Conservation (phyloP, 1,139 yeast genomes). For the Yamadazyma blattariae region DNA sequence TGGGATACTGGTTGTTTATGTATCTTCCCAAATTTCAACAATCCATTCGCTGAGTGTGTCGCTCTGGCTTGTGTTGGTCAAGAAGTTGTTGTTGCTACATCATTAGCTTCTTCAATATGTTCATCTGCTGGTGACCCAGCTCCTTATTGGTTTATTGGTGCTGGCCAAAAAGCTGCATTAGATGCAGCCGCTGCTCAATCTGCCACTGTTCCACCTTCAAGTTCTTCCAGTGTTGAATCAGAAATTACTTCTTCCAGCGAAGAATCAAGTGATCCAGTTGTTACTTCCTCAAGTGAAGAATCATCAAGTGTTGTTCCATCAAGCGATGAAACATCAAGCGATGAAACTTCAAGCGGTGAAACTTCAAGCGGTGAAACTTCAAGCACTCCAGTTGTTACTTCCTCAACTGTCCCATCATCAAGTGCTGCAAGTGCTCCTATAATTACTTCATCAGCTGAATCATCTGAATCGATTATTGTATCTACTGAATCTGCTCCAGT, state of each 20-base stretch:
- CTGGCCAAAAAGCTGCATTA: slow-evolving; percentile 11
- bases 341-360: neutral
- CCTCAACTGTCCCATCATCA: neutral
- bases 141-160: slow-evolving; percentile 26
- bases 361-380: too few species aligned
- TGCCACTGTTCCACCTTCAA: slow-evolving; percentile 1
- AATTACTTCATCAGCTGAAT: neutral
- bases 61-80: slow-evolving; percentile 25
- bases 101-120: slow-evolving; percentile 26
- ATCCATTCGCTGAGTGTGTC: slow-evolving; percentile 27
- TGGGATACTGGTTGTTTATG: slow-evolving; percentile 42
- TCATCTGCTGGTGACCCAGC: slow-evolving; percentile 25
- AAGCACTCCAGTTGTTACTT: neutral
- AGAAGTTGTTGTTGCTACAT: slow-evolving; percentile 20
- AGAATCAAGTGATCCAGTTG: neutral
- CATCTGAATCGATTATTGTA: neutral
- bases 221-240: neutral
- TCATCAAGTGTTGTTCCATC: neutral
- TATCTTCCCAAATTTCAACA: slow-evolving; percentile 29
- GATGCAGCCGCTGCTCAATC: slow-evolving; percentile 10
- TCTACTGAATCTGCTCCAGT: neutral
- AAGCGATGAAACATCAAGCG: slow-evolving; percentile 6
- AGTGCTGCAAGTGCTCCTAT: neutral
- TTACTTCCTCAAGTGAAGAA: neutral
- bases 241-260: slow-evolving; percentile 3